Base-by-base conservation (phyloP, 352 stramenopile species). In the Phytophthora lateralis region DNA sequence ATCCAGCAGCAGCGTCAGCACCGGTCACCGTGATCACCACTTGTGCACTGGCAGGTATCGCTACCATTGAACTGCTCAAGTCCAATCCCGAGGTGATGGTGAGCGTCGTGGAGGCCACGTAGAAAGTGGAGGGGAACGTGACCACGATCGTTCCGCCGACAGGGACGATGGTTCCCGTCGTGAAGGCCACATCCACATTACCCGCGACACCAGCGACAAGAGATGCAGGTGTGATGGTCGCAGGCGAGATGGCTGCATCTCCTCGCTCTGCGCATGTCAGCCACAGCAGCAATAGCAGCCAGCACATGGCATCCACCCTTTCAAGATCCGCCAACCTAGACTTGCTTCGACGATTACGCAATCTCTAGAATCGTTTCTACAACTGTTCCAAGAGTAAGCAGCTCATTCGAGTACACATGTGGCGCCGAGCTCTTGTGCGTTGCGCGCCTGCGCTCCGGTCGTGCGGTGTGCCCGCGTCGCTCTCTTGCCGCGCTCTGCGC, bases 71-170 rank as follows among this genome's bases (percentile, higher is more conserved):
- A 21, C 69, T 77, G 14, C 50, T 27, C 4, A 48, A 4, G 27
- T 76, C 43, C 7, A 91, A 39, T 3, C 73, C 76, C 11, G 32
- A 52, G 6, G 12, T 20, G 44, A 63, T 69, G 4, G 63, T 37
- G n/a, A 81, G 35, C 0, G 71, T 66, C 9, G 59, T n/a, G 0
- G 69, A 58, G 9, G 59, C 55, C 32, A 89, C 73, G 27, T 72
- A 76, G 60, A 88, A 91, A 6, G 66, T 66, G 6, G 72, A 42
- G 1, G 82, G 76, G 55, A 89, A 91, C 10, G 67, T 66, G 30
- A 91, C 49, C 5, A 71, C 60, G 48, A 91, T 72, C 34, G 71
- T 37, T 0, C 82, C 82, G 14, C 69, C 76, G 14, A 82, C 56
- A 0, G 79, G 82, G 1, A 88, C 55, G 2, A 27, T 49, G 0